phyloP scores from a whole-genome alignment of 2,329 filamentous ascomycete genomes.

The Thermoascus crustaceus region DNA sequence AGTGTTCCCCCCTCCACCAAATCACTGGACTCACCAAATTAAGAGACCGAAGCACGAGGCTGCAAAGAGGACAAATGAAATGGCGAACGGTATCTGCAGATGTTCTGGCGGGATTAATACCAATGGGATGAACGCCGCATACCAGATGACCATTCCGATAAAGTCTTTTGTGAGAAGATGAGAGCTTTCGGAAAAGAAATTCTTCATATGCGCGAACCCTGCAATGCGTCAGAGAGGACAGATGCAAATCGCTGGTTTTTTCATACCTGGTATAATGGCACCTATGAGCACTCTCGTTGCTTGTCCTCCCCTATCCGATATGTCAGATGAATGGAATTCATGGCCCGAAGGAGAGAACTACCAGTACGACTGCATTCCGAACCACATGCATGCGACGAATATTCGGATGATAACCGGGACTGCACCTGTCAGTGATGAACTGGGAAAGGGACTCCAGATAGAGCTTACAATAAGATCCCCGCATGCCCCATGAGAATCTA shows the following conservation, averaged over 20 bases:
- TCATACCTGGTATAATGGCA: slow-evolving; percentile 11
- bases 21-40: slow-evolving; percentile 8
- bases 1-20: not conserved
- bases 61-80: slow-evolving; percentile 15
- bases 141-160: slow-evolving; percentile 18
- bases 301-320: slow-evolving; percentile 13
- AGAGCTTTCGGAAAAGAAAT: slow-evolving; percentile 15
- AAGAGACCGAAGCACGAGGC: slow-evolving; percentile 14
- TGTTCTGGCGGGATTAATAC: slow-evolving; percentile 14
- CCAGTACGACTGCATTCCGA: slow-evolving; percentile 11
- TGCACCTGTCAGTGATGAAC: not conserved
- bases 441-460: not conserved
- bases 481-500: slow-evolving; percentile 19
- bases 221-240: too few species aligned
- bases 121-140: slow-evolving; percentile 14
- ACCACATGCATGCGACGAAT: slow-evolving; percentile 16
- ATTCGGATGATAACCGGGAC: slow-evolving; percentile 13
- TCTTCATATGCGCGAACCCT: slow-evolving; percentile 16
- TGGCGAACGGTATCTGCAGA: slow-evolving; percentile 16
- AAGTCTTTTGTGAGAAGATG: slow-evolving; percentile 19
- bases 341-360: not conserved
- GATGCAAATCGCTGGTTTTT: too few species aligned
- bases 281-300: slow-evolving; percentile 15
- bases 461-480: slow-evolving; percentile 14
- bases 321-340: not conserved